Evolutionary conservation across 106 monocot genomes (phyloP), one percentile per base, ranked within the genome.

Genomic region (Posidonia australis): DNA sequence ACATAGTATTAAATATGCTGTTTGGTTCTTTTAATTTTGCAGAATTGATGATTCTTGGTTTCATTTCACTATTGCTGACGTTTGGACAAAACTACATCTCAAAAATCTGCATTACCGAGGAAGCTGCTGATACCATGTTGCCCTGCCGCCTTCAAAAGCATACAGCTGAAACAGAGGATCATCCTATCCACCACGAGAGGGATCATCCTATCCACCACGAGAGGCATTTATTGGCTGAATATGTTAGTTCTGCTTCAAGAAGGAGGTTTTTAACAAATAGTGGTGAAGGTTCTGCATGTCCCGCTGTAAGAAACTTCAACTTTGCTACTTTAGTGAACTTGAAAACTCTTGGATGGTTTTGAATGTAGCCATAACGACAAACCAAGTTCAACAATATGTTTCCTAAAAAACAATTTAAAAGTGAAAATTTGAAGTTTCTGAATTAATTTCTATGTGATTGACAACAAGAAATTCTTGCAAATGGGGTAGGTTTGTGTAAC

Each of bases 11-110:
- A 25, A 13, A 32, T 32, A 25, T 10, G 13, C 17, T 30, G 16
- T 16, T 30, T 59, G 26, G 59, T 59, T 59, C 31, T 30, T 59
- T 30, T 68, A 24, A 45, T 20, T 56, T 60, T 77, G 72, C 92
- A 82, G 87, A 92, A 63, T 76, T 92, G 57, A 92, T 92, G 92
- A 67, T 92, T 70, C 87, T 92, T 57, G 92, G 92, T 20, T 92
- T 92, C 68, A 92, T 92, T 58, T 92, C 92, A 21, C 68, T 92
- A 44, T 76, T 92, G 66, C 70, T 88, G 76, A 88, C 82, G 18
- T 85, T 92, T 62, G 87, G 92, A 13, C 84, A 92, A 77, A 88
- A 60, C 54, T 85, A 92, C 73, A 84, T 92, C 48, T 43, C 73
- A 42, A 77, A 76, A 74, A 88, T 92, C 25, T 92, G 92, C 73